Base-by-base conservation (phyloP, 768 basidiomycete genomes). In the Daedaleopsis nitida region DNA sequence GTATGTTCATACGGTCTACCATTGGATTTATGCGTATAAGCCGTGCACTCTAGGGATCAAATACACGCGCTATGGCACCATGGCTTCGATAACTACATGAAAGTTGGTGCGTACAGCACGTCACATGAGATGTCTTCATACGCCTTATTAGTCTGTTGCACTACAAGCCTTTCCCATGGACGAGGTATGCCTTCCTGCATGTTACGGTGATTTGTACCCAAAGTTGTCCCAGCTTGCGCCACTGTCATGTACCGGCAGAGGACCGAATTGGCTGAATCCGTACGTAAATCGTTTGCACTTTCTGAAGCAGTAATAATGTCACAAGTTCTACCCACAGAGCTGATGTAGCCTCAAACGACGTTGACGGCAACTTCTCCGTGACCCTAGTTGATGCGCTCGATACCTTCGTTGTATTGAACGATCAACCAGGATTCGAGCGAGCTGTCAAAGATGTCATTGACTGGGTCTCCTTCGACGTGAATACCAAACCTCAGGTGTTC, bases 401-500 rank as follows among this genome's bases (percentile, higher is more conserved):
- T 68, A 89, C 95, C 0, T 76, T 99, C 10, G 88, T 96, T n/a
- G 83, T 98, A n/a, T 81, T 96, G 37, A 82, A 86, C 65, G 92
- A 96, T 69, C 83, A 82, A 23, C 69, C 77, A 53, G 91, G 88
- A 7, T 98, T 97, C 69, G 89, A 92, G 68, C 78, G 78, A n/a
- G 95, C 93, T 3, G 88, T 98, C 54, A 85, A 83, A 60, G 85
- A 91, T 63, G 84, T 94, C 56, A 89, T 96, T 53, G 75, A 86
- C 55, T 86, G 84, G 81, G 91, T 97, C 42, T 88, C 88, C 0
- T 98, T 97, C 73, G 92, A 98, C 70, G 89, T 94, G 59, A 88
- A 98, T 74, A 94, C 93, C 44, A 93, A 87, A 73, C 94, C 97
- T n/a, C 96, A 99, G 80, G 90, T 98, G 5, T 99, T 99, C 69